A percentile compares a stretch with the other conserved stretches of the same genome.
Conservation (phyloP, 192 early-diverging fungal species). For the Martensiomyces pterosporus region DNA sequence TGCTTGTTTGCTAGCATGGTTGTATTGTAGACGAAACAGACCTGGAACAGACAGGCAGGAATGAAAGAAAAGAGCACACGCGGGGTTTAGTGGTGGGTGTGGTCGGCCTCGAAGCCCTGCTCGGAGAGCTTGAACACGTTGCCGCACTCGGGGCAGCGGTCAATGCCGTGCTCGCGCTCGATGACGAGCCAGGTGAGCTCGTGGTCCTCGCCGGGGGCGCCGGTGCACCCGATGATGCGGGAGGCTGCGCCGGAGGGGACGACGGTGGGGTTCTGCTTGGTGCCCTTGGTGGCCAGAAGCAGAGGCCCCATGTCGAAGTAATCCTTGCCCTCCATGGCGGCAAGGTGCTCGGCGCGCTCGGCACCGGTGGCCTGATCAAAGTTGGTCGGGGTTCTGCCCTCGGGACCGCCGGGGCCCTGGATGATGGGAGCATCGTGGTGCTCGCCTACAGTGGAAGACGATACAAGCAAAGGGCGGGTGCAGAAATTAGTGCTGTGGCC, state of each 20-base stretch:
- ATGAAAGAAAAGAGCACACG: neutral
- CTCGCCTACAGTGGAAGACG: conserved; percentile 8
- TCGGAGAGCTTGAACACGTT: conserved; percentile 65
- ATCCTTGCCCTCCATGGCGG: conserved; percentile 79
- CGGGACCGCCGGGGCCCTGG: conserved; percentile 61
- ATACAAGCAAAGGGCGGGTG: neutral
- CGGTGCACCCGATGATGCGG: conserved; percentile 90
- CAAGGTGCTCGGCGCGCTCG: conserved; percentile 86
- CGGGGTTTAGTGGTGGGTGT: neutral
- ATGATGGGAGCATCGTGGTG: conserved; percentile 21
- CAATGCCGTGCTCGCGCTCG: conserved; percentile 68
- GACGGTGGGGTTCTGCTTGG: conserved; percentile 80
- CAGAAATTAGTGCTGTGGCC: too few relatives aligned
- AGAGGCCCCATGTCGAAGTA: conserved; percentile 86
- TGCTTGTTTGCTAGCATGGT: too few relatives aligned
- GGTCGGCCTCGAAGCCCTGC: conserved; percentile 30
- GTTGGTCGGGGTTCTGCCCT: conserved; percentile 75
- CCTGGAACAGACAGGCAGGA: too few relatives aligned
- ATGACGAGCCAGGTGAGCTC: conserved; percentile 88
- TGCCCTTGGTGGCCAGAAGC: conserved; percentile 66
- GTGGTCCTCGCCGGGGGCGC: conserved; percentile 91
- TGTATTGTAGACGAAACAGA: too few relatives aligned
- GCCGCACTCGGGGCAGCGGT: conserved; percentile 96
- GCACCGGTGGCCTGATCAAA: conserved; percentile 86
- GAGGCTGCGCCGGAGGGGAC: conserved; percentile 75